Percentiles rank a stretch among this genome's conserved stretches.
These are phyloP conservation scores for Cymodocea nodosa DNA, from an alignment of 116 monocot genomes.

Conservation along the genomic window DNA sequence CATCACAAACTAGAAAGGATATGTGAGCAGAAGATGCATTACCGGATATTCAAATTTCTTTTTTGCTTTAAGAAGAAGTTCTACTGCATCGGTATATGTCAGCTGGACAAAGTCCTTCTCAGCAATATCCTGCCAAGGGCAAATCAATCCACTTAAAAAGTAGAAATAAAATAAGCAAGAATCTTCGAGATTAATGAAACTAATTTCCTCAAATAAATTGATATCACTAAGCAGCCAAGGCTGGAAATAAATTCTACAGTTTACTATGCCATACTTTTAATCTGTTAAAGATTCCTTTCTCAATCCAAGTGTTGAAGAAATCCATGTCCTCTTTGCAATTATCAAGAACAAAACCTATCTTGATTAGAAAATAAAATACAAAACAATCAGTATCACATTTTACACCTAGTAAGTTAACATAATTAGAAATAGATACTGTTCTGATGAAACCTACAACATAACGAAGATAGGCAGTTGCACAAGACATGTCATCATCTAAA, in stretches of 20 bases:
- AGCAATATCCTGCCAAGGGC: slow-evolving; percentile 61
- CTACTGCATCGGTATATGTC: slow-evolving; percentile 84
- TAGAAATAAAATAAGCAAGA: background rate
- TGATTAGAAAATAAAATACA: slow-evolving; percentile 12
- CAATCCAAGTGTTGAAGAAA: slow-evolving; percentile 95
- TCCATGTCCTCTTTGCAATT: slow-evolving; percentile 98
- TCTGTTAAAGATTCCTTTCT: slow-evolving; percentile 81
- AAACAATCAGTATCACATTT: background rate
- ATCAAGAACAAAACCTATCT: slow-evolving; percentile 88
- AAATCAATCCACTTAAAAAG: background rate
- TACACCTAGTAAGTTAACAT: background rate
- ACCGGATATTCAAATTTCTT: slow-evolving; percentile 97
- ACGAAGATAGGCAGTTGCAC: slow-evolving; percentile 99
- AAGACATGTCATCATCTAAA: slow-evolving; percentile 94
- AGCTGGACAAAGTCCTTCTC: slow-evolving; percentile 89
- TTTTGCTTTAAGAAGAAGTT: slow-evolving; percentile 72
- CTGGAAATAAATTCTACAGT: background rate
- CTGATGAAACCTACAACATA: slow-evolving; percentile 80
- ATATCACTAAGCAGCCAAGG: background rate
- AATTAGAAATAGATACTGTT: background rate
- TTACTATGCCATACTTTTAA: slow-evolving; percentile 36
- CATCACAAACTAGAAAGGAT: background rate
- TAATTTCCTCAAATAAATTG: background rate
- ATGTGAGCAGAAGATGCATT: slow-evolving; percentile 8
- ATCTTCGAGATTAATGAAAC: background rate